Evolutionary conservation across 495 filamentous ascomycete genomes (phyloP).

Genomic region (Aspergillus baeticus): DNA sequence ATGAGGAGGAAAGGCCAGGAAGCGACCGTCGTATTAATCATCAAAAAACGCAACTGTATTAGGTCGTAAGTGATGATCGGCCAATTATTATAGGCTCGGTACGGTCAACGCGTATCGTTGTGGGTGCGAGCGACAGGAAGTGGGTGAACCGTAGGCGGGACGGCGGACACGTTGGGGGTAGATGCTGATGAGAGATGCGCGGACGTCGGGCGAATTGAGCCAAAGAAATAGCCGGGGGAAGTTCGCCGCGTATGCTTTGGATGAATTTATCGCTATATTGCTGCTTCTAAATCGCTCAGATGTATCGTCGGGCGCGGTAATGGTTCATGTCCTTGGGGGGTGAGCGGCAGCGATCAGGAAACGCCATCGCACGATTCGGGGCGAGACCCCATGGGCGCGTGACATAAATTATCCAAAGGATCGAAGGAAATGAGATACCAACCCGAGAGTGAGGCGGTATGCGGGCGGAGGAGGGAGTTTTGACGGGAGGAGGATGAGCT

Average conservation of each 20-base stretch:
- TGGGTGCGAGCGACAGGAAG: background rate
- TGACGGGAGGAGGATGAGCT: slow-evolving; percentile 7
- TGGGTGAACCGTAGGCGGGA: background rate
- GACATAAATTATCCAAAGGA: slow-evolving; percentile 5
- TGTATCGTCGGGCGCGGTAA: slow-evolving; percentile 29
- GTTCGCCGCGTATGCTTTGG: background rate
- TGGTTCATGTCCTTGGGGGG: slow-evolving; percentile 25
- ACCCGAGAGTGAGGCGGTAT: background rate
- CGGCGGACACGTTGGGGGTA: background rate
- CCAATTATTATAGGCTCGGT: no score
- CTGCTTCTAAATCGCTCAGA: slow-evolving; percentile 14
- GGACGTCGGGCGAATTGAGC: background rate
- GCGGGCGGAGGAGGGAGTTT: slow-evolving; percentile 1
- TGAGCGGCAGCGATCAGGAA: slow-evolving; percentile 23
- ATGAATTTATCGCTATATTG: slow-evolving; percentile 3
- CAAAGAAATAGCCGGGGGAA: background rate
- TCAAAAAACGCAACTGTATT: background rate
- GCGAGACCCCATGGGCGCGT: slow-evolving; percentile 14
- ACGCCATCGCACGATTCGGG: slow-evolving; percentile 26
- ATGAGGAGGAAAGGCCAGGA: background rate
- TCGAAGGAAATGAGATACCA: background rate
- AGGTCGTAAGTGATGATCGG: background rate
- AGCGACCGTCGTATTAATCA: background rate
- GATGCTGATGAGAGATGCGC: background rate
- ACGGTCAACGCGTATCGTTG: no score